phyloP scores from a whole-genome alignment of 257 asterid genomes.

The Paraleonurus japonicus region DNA sequence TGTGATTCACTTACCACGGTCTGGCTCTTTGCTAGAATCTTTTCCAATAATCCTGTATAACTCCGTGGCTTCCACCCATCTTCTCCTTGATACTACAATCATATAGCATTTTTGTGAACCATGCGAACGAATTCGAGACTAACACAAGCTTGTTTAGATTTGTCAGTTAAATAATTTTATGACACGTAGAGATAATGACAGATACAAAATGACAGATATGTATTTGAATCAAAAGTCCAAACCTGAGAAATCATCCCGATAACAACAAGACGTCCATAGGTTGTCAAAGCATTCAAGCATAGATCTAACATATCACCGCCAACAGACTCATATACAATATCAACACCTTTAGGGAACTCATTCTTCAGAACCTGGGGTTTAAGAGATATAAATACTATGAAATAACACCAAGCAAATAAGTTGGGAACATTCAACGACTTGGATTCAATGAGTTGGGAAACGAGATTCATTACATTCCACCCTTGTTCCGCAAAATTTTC shows the following conservation, averaged over 20 bases:
- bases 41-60: conserved; percentile 84
- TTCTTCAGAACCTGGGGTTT: conserved; percentile 62
- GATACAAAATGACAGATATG: conserved; percentile 1
- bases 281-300: conserved; percentile 85
- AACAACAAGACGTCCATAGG: conserved; percentile 84
- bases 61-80: conserved; percentile 83
- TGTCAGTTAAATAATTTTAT: conserved; percentile 9
- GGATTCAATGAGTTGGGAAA: neutral
- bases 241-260: conserved; percentile 99
- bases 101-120: conserved; percentile 18
- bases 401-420: neutral
- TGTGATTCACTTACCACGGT: conserved; percentile 65
- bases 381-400: conserved; percentile 13
- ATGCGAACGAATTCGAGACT: conserved; percentile 16
- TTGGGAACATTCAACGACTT: neutral
- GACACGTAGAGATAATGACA: conserved; percentile 6
- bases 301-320: conserved; percentile 92
- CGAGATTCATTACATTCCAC: neutral
- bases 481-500: neutral
- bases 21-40: conserved; percentile 89
- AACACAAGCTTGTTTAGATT: neutral
- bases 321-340: conserved; percentile 85
- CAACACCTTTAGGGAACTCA: conserved; percentile 91
- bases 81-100: conserved; percentile 91
- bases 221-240: conserved; percentile 15